A percentile compares a stretch with the other conserved stretches of the same genome.
Evolutionary conservation across 2,329 filamentous ascomycete genomes (phyloP).

Genomic region (Endoconidiophora polonica): DNA sequence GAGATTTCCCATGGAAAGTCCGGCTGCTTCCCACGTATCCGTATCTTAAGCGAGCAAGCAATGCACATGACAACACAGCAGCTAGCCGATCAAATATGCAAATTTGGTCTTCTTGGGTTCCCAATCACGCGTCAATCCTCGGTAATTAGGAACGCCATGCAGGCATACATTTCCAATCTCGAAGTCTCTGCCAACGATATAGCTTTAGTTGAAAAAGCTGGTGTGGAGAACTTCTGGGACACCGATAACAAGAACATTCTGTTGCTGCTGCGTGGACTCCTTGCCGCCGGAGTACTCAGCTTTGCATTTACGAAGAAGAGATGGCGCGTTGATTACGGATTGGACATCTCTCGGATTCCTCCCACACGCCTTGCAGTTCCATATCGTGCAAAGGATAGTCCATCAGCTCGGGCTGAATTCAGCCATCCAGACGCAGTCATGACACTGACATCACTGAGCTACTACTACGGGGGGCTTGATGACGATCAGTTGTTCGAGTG

Average conservation of each 20-base stretch:
- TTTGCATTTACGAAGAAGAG: slow-evolving; percentile 40
- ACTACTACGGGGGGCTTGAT: slow-evolving; percentile 38
- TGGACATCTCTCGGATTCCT: slow-evolving; percentile 26
- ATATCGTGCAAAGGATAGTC: slow-evolving; percentile 41
- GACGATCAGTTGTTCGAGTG: slow-evolving; percentile 31
- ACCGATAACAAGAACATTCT: slow-evolving; percentile 21
- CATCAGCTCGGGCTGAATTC: slow-evolving; percentile 39
- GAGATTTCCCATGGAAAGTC: slow-evolving; percentile 22
- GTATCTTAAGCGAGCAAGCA: slow-evolving; percentile 27
- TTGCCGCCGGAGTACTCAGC: slow-evolving; percentile 36
- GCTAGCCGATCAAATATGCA: slow-evolving; percentile 27
- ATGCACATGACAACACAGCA: not conserved
- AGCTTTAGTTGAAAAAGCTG: slow-evolving; percentile 20
- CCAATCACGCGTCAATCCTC: slow-evolving; percentile 24
- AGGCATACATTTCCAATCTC: slow-evolving; percentile 27
- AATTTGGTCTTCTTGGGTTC: slow-evolving; percentile 25
- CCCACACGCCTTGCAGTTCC: slow-evolving; percentile 37
- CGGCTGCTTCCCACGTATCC: slow-evolving; percentile 30
- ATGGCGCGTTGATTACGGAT: slow-evolving; percentile 50
- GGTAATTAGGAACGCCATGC: slow-evolving; percentile 19
- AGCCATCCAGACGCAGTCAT: slow-evolving; percentile 45
- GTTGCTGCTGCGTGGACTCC: slow-evolving; percentile 35
- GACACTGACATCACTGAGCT: slow-evolving; percentile 35
- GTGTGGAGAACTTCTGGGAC: slow-evolving; percentile 21
- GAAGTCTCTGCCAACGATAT: slow-evolving; percentile 20